Evolutionary conservation across 768 basidiomycete genomes (phyloP), one percentile per base, ranked within the genome.

Genomic region (Boletus fagicola): DNA sequence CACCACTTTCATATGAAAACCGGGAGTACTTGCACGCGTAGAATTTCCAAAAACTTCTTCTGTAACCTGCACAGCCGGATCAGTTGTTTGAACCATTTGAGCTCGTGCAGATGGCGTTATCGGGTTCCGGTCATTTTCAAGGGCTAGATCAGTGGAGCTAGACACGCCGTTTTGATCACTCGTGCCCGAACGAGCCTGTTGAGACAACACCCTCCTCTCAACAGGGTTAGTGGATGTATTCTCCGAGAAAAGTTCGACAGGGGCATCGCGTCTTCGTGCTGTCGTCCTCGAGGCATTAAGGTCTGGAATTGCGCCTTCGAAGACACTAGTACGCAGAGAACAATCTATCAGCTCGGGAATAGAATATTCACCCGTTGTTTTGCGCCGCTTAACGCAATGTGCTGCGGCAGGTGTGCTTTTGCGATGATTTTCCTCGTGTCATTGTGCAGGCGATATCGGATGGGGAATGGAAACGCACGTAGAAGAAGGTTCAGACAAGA

Each of bases 381-480:
- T 60, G 16, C 39, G 59, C 22, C 58, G 59, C 44, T 68, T 59
- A 13, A 39, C 22, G 8, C 28, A 12, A 46, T 38, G 44, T 49
- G 36, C 20, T 18, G 46, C 38, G 8, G 35, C 2, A 39, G 24
- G 4, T 5, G 24, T 49, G 13, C 62, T 61, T 48, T 24, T 16
- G 13, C 9, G n/a, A 22, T 10, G 20, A 9, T 38, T 33, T 38
- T 33, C 10, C 42, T 42, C 40, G 4, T 50, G 46, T 56, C 18
- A 65, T 42, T 35, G 47, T 7, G 15, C 20, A 43, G 33, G 16
- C 13, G 9, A 42, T 30, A 26, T 40, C 31, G 12, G 2, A 39
- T 22, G 38, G 12, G 22, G 15, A 18, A 56, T 52, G 18, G 36
- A 39, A 47, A 69, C 70, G 50, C 56, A 65, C 70, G 31, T 35